Evolutionary conservation across 1,284 basidiomycete genomes (phyloP), one percentile per base, ranked within the genome.

Genomic region (Leccinum glutinopallens): DNA sequence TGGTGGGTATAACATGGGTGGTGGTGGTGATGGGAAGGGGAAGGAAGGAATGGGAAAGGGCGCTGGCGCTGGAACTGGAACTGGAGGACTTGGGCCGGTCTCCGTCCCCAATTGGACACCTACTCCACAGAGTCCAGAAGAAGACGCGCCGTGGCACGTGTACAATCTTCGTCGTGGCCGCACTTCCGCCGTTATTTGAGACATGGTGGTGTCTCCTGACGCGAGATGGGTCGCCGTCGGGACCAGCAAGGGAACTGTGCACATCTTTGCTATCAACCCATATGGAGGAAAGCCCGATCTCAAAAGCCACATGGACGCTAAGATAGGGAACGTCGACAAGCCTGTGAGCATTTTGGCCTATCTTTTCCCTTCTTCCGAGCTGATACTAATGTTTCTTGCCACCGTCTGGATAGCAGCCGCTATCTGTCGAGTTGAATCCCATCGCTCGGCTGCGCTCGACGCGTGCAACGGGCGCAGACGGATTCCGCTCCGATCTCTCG

Each of bases 261-360:
- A 96, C 77, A 77, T 94, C 0, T 95, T 92, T 73, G 85, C 90
- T 9, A 80, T 90, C 22, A 89, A 91, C 71, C 91, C 92, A 0
- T 87, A 87, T 63, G 92, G 92, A 1, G 92, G 93, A 3, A 80
- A 80, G 60, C 81, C 90, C 0, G 86, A 91, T 72, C 78, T 84
- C 8, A 71, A 74, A n/a, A 90, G 88, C 63, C 91, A 94, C 77
- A 72, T 88, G 43, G 80, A 84, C 41, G 82, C 83, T 3, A 80
- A 78, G 71, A 85, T 91, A 0, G 73, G 79, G 71, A 91, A 93
- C 69, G 76, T 80, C 2, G 74, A 76, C 8, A 80, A 82, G 60
- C 69, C 83, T 39, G 37, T 88, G 70, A 70, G 83, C 75, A 15
- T 61, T 39, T 56, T 51, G 59, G 12, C 64, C 58, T 65, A 13